phyloP scores from a whole-genome alignment of 2,329 filamentous ascomycete species.

The Fusarium coffeatum region DNA sequence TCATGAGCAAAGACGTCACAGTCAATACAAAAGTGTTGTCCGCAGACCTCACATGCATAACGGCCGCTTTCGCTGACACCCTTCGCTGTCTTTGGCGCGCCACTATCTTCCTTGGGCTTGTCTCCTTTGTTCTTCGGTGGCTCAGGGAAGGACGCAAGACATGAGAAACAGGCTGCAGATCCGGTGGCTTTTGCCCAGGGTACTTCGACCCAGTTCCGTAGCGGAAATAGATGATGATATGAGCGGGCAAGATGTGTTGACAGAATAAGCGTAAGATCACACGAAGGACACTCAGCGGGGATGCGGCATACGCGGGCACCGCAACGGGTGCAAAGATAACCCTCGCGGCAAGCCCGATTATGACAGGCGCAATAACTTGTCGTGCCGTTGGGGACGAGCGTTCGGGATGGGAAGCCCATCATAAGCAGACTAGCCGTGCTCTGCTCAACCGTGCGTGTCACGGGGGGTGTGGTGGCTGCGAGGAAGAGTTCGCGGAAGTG shows the following conservation, averaged over 20 bases:
- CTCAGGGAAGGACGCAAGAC: conserved; percentile 77
- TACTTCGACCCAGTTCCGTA: conserved; percentile 92
- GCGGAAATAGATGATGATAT: conserved; percentile 91
- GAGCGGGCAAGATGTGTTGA: conserved; percentile 94
- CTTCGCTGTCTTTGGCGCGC: conserved; percentile 54
- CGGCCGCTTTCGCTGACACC: conserved; percentile 86
- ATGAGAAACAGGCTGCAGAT: conserved; percentile 80
- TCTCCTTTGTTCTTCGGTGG: conserved; percentile 45
- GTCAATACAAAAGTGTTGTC: conserved; percentile 95
- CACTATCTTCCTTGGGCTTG: conserved; percentile 40
- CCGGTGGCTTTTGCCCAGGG: conserved; percentile 77
- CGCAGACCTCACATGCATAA: conserved; percentile 90
- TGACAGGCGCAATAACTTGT: conserved; percentile 91
- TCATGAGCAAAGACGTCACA: conserved; percentile 97
- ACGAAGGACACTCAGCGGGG: conserved; percentile 90
- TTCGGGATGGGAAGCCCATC: conserved; percentile 97
- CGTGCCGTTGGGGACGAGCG: conserved; percentile 73
- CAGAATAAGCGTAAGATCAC: conserved; percentile 90
- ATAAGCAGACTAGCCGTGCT: conserved; percentile 78
- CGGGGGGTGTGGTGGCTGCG: conserved; percentile 87
- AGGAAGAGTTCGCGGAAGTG: conserved; percentile 93
- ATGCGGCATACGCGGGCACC: conserved; percentile 88
- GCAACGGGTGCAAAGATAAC: conserved; percentile 92
- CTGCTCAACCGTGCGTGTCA: conserved; percentile 74
- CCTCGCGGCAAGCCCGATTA: conserved; percentile 81